A percentile compares a stretch with the other conserved stretches of the same genome.
These are phyloP conservation scores for Hebeloma cylindrosporum DNA, from an alignment of 768 basidiomycete genomes.

Conservation along the genomic window DNA sequence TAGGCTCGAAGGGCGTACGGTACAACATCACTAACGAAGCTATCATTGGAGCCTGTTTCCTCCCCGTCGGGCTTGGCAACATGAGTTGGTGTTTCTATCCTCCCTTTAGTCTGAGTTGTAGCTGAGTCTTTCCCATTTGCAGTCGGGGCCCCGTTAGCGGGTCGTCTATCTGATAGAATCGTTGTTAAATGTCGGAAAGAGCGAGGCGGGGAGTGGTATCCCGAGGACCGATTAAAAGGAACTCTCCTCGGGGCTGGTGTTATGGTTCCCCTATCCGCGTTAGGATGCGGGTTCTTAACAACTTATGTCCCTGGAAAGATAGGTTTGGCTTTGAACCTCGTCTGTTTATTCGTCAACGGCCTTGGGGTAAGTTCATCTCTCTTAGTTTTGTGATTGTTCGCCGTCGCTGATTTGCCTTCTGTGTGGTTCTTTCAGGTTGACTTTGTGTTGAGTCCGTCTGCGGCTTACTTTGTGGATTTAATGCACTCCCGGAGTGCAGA, in stretches of 20 bases:
- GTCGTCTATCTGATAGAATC: slow-evolving; percentile 51
- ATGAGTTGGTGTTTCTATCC: slow-evolving; percentile 40
- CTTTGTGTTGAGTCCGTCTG: slow-evolving; percentile 51
- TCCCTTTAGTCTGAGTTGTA: neutral
- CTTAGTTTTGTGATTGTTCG: too few relatives aligned
- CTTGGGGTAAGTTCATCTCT: slow-evolving; percentile 49
- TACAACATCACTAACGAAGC: slow-evolving; percentile 60
- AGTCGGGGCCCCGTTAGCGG: slow-evolving; percentile 19
- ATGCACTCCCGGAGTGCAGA: slow-evolving; percentile 63
- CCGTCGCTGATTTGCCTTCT: neutral
- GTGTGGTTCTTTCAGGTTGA: slow-evolving; percentile 43
- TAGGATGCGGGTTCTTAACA: slow-evolving; percentile 49
- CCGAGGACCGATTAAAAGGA: slow-evolving; percentile 66
- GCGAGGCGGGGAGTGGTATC: slow-evolving; percentile 59
- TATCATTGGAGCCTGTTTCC: slow-evolving; percentile 57
- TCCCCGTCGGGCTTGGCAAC: slow-evolving; percentile 60
- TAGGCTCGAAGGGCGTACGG: slow-evolving; percentile 47
- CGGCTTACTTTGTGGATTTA: slow-evolving; percentile 61
- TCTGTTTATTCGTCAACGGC: slow-evolving; percentile 63
- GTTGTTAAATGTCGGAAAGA: slow-evolving; percentile 47
- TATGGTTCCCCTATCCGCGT: slow-evolving; percentile 53
- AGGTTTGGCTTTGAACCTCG: slow-evolving; percentile 51
- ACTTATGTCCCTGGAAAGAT: slow-evolving; percentile 46
- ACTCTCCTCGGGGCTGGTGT: slow-evolving; percentile 44
- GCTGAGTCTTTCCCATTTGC: neutral